These are phyloP conservation scores for Kodamaea fukazawae DNA, from an alignment of 805 yeast genomes.

Conservation along the genomic window DNA sequence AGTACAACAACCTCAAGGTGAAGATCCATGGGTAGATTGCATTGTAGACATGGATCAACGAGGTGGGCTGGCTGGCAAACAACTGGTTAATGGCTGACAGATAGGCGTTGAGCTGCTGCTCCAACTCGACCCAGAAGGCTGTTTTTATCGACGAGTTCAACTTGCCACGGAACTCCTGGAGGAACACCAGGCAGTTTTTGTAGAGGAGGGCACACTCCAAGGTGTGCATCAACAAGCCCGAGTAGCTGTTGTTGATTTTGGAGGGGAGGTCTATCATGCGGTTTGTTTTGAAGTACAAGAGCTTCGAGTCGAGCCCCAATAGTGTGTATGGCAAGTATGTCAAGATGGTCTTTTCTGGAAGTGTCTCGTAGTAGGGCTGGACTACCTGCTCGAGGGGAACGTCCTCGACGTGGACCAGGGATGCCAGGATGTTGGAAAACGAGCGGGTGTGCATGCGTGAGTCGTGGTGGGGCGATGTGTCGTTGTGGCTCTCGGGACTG, in stretches of 20 bases:
- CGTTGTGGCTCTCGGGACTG: conserved; percentile 7
- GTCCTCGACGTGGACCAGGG: neutral
- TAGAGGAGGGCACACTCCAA: conserved; percentile 74
- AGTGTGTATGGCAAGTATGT: conserved; percentile 48
- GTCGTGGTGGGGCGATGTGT: conserved; percentile 5
- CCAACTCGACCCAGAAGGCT: conserved; percentile 55
- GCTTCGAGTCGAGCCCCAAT: conserved; percentile 59
- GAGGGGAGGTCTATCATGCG: conserved; percentile 46
- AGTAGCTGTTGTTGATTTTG: conserved; percentile 52
- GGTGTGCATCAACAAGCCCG: conserved; percentile 53
- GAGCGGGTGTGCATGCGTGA: conserved; percentile 7
- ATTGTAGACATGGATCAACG: conserved; percentile 36
- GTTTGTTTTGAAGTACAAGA: conserved; percentile 43
- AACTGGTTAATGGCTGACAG: conserved; percentile 33
- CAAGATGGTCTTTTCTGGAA: conserved; percentile 23
- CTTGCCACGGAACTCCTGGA: conserved; percentile 25
- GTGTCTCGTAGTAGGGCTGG: conserved; percentile 29
- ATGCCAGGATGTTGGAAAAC: conserved; percentile 3
- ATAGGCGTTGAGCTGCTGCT: conserved; percentile 35
- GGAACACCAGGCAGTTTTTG: conserved; percentile 37
- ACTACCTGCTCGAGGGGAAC: conserved; percentile 12
- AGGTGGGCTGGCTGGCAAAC: conserved; percentile 25
- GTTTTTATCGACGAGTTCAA: conserved; percentile 54
- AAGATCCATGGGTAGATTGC: conserved; percentile 49
- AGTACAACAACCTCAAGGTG: conserved; percentile 56